Evolutionary conservation across 345 rosid species (phyloP), one percentile per base, ranked within the genome.

Genomic region (Mangifera indica): DNA sequence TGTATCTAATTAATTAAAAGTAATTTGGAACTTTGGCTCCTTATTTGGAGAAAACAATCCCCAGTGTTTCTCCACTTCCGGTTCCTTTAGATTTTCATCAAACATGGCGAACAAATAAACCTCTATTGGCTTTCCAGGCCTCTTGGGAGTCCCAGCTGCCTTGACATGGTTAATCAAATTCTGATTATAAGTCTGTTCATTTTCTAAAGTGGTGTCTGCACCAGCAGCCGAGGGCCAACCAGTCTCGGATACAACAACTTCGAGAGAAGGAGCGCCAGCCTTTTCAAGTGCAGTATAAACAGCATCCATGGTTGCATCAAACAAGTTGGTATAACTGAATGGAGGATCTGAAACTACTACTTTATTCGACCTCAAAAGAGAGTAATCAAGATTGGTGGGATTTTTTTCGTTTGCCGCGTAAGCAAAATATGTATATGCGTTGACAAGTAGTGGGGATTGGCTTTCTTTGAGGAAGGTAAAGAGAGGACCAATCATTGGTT

Each of bases 181-280:
- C 59, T 80, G 82, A 63, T 80, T 78, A 55, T 87, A 86, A 60
- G 76, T 84, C 72, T 75, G 80, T 6, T 92, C 96, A 61, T 90
- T 88, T 0, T 82, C 86, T 3, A 70, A 15, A 24, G 52, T 73
- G 0, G 93, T 68, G n/a, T 78, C 87, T 59, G 86, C 88, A 0
- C 82, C 96, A 56, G 88, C 93, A 0, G 89, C 32, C 32, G 32
- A 74, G 0, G 96, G 91, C 92, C 96, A 90, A 15, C 96, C 91
- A 10, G 76, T 83, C 76, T 90, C 96, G 0, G 96, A 82, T 10
- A 88, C 84, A 7, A 90, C 96, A 0, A 90, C 77, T 29, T 75
- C 74, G 26, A 90, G 40, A 2, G 88, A 80, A 20, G 83, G 81
- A 0, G 87, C 89, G 2, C 78, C 64, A 7, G 82, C 10, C 74